phyloP scores from a whole-genome alignment of 2,329 filamentous ascomycete genomes.

The Penicillium sp. region DNA sequence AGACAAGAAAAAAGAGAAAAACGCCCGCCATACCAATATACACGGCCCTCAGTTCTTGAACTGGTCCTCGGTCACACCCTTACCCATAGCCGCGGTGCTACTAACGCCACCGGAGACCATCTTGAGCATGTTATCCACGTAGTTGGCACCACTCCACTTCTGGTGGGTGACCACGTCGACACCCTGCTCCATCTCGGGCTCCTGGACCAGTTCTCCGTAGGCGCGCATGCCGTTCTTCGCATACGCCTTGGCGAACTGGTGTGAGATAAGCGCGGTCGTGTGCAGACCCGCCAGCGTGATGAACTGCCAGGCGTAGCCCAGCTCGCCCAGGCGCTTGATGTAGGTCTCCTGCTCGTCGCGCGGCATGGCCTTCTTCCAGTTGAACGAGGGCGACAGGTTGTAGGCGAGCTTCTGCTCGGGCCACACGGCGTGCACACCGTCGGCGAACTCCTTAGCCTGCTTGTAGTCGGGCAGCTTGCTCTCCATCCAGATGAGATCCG shows the following conservation, averaged over 20 bases:
- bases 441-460: constrained; percentile 88
- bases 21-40: constrained; percentile 13
- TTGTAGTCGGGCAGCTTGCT: constrained; percentile 87
- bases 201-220: constrained; percentile 94
- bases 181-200: constrained; percentile 86
- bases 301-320: constrained; percentile 99
- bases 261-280: constrained; percentile 85
- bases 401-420: constrained; percentile 97
- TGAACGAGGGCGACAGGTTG: constrained; percentile 98
- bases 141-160: constrained; percentile 95
- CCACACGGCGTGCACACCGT: constrained; percentile 88
- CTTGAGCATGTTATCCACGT: constrained; percentile 90
- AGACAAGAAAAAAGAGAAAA: constrained; percentile 1
- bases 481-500: constrained; percentile 99
- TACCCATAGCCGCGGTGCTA: constrained; percentile 91
- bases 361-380: constrained; percentile 98
- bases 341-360: constrained; percentile 93
- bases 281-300: constrained; percentile 98
- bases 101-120: constrained; percentile 94
- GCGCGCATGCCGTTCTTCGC: constrained; percentile 83
- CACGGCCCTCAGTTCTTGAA: constrained; percentile 55
- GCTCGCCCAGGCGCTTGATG: constrained; percentile 75
- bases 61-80: constrained; percentile 96
- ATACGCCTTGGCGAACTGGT: constrained; percentile 82
- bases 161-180: constrained; percentile 98